Evolutionary conservation across 2,329 filamentous ascomycete species (phyloP).

Genomic region (Talaromyces sp.): DNA sequence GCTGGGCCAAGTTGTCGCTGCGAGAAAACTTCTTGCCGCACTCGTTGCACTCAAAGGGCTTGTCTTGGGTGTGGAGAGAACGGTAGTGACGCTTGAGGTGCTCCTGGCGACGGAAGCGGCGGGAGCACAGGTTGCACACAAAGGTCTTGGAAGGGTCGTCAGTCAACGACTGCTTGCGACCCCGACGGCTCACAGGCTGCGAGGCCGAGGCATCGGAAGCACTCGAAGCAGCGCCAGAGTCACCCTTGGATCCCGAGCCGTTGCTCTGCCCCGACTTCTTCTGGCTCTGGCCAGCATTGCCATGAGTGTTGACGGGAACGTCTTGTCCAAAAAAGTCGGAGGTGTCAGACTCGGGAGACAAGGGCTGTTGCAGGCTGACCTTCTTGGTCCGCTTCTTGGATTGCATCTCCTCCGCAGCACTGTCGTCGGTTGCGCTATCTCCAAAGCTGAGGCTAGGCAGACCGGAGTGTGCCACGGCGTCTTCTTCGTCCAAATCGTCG

Average conservation of each 20-base stretch:
- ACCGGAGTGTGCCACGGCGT: constrained; percentile 55
- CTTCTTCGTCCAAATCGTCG: constrained; percentile 67
- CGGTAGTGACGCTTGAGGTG: constrained; percentile 98
- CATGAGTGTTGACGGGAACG: constrained; percentile 22
- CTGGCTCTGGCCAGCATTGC: constrained; percentile 32
- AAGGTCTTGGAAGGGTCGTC: constrained; percentile 99
- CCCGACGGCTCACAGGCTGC: constrained; percentile 64
- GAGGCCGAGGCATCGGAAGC: constrained; percentile 9
- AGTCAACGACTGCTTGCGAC: constrained; percentile 95
- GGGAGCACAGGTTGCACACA: constrained; percentile 91
- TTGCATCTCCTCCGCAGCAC: constrained; percentile 35
- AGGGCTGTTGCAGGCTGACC: constrained; percentile 25
- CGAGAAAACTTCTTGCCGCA: constrained; percentile 99
- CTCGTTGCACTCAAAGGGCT: constrained; percentile 95
- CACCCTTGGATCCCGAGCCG: constrained; percentile 36
- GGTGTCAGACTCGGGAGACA: constrained; percentile 26
- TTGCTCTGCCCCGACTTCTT: constrained; percentile 35
- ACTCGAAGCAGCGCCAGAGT: constrained; percentile 44
- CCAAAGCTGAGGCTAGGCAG: constrained; percentile 58
- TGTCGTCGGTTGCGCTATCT: constrained; percentile 32
- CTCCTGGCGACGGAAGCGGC: constrained; percentile 95
- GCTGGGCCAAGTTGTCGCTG: constrained; percentile 94
- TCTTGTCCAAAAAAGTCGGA: constrained; percentile 23
- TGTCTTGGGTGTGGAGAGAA: constrained; percentile 96
- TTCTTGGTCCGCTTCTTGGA: constrained; percentile 46